Percentiles rank a stretch among this genome's conserved stretches.
Conservation (phyloP, 1,284 basidiomycete species). For the Ganoderma multipileum region DNA sequence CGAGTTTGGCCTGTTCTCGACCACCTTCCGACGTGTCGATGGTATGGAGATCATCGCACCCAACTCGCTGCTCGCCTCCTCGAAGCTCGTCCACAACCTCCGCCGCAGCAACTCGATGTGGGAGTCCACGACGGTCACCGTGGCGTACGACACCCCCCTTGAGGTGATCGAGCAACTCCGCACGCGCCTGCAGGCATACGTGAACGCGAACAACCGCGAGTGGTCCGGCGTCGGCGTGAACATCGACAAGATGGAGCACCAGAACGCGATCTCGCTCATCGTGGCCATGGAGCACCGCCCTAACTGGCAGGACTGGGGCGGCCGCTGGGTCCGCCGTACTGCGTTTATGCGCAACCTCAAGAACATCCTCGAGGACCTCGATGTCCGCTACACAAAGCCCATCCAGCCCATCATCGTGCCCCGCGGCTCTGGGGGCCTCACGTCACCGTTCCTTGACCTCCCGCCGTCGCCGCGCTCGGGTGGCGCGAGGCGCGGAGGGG, state of each 20-base stretch:
- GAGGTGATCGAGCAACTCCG: slow-evolving; percentile 75
- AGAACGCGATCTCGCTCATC: slow-evolving; percentile 71
- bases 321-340: slow-evolving; percentile 74
- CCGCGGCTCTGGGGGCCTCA: slow-evolving; percentile 22
- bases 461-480: slow-evolving; percentile 25
- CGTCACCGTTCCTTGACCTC: slow-evolving; percentile 22
- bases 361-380: slow-evolving; percentile 72
- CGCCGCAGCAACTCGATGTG: slow-evolving; percentile 75
- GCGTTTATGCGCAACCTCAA: slow-evolving; percentile 78
- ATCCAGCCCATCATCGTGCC: slow-evolving; percentile 74
- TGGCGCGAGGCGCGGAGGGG: slow-evolving; percentile 10
- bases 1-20: slow-evolving; percentile 85
- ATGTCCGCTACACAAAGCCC: slow-evolving; percentile 73
- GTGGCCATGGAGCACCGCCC: slow-evolving; percentile 82
- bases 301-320: slow-evolving; percentile 91
- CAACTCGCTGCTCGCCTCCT: slow-evolving; percentile 75
- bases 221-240: slow-evolving; percentile 70
- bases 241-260: slow-evolving; percentile 80
- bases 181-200: slow-evolving; percentile 63
- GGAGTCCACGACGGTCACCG: slow-evolving; percentile 74
- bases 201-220: slow-evolving; percentile 73
- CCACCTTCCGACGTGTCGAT: slow-evolving; percentile 80
- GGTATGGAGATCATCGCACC: slow-evolving; percentile 85
- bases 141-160: slow-evolving; percentile 72
- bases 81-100: slow-evolving; percentile 82